These are phyloP conservation scores for Lactarius evosmus DNA, from an alignment of 768 basidiomycete genomes.

Conservation along the genomic window DNA sequence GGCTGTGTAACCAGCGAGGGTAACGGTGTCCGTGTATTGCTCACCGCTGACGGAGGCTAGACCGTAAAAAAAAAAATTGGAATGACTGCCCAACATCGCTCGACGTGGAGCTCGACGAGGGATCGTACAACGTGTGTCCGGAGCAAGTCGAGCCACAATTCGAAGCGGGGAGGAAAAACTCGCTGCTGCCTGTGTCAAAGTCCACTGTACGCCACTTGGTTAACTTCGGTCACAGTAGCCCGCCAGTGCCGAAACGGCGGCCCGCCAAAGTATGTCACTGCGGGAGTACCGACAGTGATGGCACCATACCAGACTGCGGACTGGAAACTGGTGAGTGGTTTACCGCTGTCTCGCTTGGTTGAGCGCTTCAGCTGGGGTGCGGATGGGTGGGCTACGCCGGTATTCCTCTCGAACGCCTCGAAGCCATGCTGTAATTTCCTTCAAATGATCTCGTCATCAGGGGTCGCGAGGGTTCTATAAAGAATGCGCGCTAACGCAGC, in stretches of 20 bases:
- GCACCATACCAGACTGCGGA: constrained; percentile 23
- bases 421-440: constrained; percentile 25
- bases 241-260: neutral
- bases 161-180: constrained; percentile 38
- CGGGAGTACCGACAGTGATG: constrained; percentile 27
- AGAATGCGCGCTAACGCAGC: constrained; percentile 1
- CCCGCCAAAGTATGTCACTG: constrained; percentile 18
- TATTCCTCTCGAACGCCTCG: constrained; percentile 22
- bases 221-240: no score
- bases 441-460: neutral
- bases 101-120: constrained; percentile 26
- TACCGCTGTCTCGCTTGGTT: constrained; percentile 5
- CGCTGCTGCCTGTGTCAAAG: constrained; percentile 39
- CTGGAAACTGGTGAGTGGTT: constrained; percentile 12
- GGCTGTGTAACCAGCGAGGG: constrained; percentile 36
- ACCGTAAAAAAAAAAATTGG: no score
- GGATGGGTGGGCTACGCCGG: constrained; percentile 19
- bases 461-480: neutral
- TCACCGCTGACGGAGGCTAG: constrained; percentile 41
- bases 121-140: constrained; percentile 12
- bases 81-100: constrained; percentile 32
- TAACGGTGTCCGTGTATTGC: constrained; percentile 45
- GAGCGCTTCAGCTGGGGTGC: neutral
- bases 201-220: constrained; percentile 31
- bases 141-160: constrained; percentile 35